A percentile compares a stretch with the other conserved stretches of the same genome.
Conservation (phyloP, 2,329 filamentous ascomycete genomes). For the Chrysoporthe austroafricana region DNA sequence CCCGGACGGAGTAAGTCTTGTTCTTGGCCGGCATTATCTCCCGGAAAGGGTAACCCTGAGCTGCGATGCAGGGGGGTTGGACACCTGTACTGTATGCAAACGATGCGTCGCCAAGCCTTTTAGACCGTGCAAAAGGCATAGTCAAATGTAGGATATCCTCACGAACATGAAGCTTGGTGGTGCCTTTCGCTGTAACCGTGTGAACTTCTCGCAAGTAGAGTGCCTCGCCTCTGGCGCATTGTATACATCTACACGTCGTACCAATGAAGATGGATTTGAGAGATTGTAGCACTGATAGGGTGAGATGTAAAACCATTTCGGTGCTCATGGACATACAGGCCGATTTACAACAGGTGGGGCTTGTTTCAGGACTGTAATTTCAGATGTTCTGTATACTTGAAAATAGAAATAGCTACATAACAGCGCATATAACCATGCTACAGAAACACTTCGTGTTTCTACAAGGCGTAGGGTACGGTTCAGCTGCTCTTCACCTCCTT, state of each 20-base stretch:
- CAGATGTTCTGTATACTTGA: neutral
- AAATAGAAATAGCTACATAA: neutral
- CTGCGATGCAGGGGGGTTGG: too few relatives aligned
- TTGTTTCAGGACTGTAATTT: neutral
- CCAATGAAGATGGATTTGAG: too few relatives aligned
- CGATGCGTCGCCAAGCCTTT: too few relatives aligned
- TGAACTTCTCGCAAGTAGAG: neutral
- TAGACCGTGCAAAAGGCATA: too few relatives aligned
- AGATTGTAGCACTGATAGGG: neutral
- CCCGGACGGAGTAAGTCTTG: too few relatives aligned
- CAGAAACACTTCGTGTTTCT: neutral
- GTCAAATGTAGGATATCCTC: too few relatives aligned
- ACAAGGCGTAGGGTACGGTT: neutral
- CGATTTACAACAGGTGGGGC: neutral
- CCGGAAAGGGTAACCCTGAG: neutral
- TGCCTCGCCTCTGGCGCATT: neutral
- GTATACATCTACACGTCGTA: neutral
- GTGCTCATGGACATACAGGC: neutral
- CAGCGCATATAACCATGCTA: neutral
- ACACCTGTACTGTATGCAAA: too few relatives aligned
- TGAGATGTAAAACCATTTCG: too few relatives aligned
- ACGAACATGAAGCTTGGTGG: too few relatives aligned
- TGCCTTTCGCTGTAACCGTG: neutral
- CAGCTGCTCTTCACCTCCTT: conserved; percentile 14
- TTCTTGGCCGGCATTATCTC: neutral